These are phyloP conservation scores for Rhododendron molle DNA, from an alignment of 148 eudicot species.

Conservation along the genomic window DNA sequence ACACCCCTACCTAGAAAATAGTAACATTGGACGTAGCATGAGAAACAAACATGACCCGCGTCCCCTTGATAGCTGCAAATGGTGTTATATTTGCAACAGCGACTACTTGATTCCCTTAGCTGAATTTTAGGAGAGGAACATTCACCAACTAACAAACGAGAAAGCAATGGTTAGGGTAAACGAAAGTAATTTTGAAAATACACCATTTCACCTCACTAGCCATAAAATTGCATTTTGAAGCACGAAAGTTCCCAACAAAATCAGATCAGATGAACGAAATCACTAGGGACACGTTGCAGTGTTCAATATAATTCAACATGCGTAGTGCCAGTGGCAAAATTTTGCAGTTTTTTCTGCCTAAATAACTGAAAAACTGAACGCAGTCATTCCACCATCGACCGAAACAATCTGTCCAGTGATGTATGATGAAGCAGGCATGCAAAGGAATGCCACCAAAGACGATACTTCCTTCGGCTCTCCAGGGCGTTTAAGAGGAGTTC, in stretches of 20 bases:
- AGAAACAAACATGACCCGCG: too few species aligned
- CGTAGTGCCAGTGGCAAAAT: background rate
- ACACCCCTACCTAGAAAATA: too few species aligned
- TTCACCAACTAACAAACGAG: too few species aligned
- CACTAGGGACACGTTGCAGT: background rate
- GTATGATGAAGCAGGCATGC: constrained; percentile 93
- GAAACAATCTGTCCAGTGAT: constrained; percentile 72
- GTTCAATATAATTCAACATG: background rate
- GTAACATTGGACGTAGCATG: too few species aligned
- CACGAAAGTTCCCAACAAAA: background rate
- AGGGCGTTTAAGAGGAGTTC: constrained; percentile 58
- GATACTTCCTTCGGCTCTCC: constrained; percentile 82
- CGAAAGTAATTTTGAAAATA: background rate
- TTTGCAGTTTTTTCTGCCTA: background rate
- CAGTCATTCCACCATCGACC: constrained; percentile 86
- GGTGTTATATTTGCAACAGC: too few species aligned
- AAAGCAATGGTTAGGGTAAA: too few species aligned
- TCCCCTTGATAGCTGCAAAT: too few species aligned
- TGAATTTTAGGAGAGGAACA: too few species aligned
- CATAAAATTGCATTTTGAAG: background rate
- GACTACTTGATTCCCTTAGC: too few species aligned
- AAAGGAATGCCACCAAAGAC: constrained; percentile 71
- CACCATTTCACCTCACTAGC: background rate
- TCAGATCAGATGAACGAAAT: background rate
- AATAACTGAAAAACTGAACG: constrained; percentile 36